These are phyloP conservation scores for Leucosporidium scottii DNA, from an alignment of 768 basidiomycete genomes.

Conservation along the genomic window DNA sequence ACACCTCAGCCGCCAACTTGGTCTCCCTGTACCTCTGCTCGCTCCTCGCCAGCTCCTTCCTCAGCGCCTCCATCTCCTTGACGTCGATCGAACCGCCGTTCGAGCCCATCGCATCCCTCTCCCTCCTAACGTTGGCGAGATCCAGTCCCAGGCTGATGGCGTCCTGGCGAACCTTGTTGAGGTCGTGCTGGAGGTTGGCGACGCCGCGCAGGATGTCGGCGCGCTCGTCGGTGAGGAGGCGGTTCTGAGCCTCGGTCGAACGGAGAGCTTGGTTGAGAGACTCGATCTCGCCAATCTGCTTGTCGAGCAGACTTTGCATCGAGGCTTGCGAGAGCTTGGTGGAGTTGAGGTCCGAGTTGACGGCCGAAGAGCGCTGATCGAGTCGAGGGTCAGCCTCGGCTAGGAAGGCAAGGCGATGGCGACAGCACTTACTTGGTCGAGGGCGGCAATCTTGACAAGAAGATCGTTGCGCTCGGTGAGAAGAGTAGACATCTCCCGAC, in stretches of 20 bases:
- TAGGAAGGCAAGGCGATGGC: too few relatives aligned
- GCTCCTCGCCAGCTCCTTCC: neutral
- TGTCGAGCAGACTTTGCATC: conserved; percentile 65
- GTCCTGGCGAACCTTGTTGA: conserved; percentile 65
- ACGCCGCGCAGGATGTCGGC: conserved; percentile 61
- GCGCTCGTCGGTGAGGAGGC: conserved; percentile 59
- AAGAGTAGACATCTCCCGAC: conserved; percentile 67
- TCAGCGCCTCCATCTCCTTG: conserved; percentile 50
- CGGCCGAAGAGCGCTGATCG: conserved; percentile 54
- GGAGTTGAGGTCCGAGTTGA: conserved; percentile 56
- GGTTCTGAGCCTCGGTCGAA: conserved; percentile 49
- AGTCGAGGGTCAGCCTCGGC: neutral
- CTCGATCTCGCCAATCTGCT: conserved; percentile 64
- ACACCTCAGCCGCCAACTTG: too few relatives aligned
- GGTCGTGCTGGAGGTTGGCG: conserved; percentile 62
- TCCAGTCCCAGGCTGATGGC: conserved; percentile 73
- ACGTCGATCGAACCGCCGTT: conserved; percentile 43
- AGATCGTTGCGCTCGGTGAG: conserved; percentile 64
- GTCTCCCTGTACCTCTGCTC: too few relatives aligned
- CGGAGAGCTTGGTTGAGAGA: conserved; percentile 47
- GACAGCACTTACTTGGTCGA: conserved; percentile 54
- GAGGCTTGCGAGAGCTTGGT: conserved; percentile 64
- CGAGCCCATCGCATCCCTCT: conserved; percentile 51
- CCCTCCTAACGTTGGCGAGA: conserved; percentile 57
- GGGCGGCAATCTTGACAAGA: conserved; percentile 59